Evolutionary conservation across 2,329 filamentous ascomycete genomes (phyloP).

Genomic region (Trichoderma sp.): DNA sequence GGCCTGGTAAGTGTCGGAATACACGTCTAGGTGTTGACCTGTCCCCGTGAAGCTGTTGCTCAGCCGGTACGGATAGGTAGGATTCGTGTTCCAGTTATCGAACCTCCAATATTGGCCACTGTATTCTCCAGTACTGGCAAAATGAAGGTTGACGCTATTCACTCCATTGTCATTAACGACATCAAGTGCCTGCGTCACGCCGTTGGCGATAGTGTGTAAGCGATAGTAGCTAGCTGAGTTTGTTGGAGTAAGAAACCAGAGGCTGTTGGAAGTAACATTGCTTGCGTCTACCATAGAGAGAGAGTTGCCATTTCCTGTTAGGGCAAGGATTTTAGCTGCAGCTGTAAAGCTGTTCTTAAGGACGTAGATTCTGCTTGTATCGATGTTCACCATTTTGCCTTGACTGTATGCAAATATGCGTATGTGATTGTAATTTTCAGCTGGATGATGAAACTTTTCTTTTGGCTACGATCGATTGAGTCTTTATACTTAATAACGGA

Average conservation of each 20-base stretch:
- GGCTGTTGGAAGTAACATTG: not conserved
- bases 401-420: not conserved
- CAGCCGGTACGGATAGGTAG: not conserved
- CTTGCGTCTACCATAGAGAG: not conserved
- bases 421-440: not conserved
- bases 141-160: not conserved
- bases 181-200: not conserved
- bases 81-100: not conserved
- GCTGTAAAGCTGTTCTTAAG: conserved; percentile 4
- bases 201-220: not conserved
- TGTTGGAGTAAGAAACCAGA: conserved; percentile 13
- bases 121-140: not conserved
- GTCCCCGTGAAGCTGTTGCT: conserved; percentile 4
- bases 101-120: conserved; percentile 8
- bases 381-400: conserved; percentile 12
- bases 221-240: not conserved
- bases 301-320: not conserved
- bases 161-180: conserved; percentile 1
- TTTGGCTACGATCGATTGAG: not conserved
- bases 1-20: not conserved
- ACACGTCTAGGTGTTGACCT: not conserved
- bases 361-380: not conserved
- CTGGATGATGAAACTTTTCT: not conserved
- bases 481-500: not conserved
- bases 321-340: not conserved